Evolutionary conservation across 108 stramenopile species (phyloP), one percentile per base, ranked within the genome.

Genomic region (Mediolabrus comicus): DNA sequence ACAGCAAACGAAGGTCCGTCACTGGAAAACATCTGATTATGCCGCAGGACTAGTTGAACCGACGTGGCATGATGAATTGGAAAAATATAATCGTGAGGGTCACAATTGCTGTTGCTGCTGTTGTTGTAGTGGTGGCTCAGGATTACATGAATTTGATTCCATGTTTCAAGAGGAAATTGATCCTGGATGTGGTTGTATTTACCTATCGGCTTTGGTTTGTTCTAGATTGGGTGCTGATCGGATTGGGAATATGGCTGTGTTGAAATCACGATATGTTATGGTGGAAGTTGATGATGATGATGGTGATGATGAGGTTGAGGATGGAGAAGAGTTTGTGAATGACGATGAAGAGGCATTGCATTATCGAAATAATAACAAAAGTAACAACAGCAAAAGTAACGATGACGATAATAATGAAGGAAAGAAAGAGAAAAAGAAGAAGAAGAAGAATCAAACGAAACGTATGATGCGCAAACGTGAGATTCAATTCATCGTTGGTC

Each of bases 161-260:
- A 41, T 54, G 52, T 65, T 76, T 41, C 70, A 74, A 59, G 84
- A 84, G 27, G 84, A 88, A 35, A 75, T 84, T 12, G 78, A 83
- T 62, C 83, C 74, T 25, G 68, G 75, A 43, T 80, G 80, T 52
- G 86, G 87, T 1, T 93, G 95, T 43, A 41, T 85, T 32, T 87
- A 81, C 38, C 75, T 88, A 31, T 88, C 86, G 38, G 89, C 83
- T 0, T 22, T 82, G 56, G 72, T 91, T 22, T 93, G 95, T 66
- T 67, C 83, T 27, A 58, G 71, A 9, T 53, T 89, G 24, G 89
- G 91, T 28, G 90, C 88, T 3, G 86, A 81, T 1, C 79, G 92
- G 72, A 86, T 96, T 32, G 95, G 95, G 8, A 90, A 96, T 59
- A 96, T 96, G 92, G 88, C 82, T 13, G 81, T 96, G 14, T 64